Conservation (phyloP, 2,329 filamentous ascomycete genomes). For the Aspergillus caelatus region DNA sequence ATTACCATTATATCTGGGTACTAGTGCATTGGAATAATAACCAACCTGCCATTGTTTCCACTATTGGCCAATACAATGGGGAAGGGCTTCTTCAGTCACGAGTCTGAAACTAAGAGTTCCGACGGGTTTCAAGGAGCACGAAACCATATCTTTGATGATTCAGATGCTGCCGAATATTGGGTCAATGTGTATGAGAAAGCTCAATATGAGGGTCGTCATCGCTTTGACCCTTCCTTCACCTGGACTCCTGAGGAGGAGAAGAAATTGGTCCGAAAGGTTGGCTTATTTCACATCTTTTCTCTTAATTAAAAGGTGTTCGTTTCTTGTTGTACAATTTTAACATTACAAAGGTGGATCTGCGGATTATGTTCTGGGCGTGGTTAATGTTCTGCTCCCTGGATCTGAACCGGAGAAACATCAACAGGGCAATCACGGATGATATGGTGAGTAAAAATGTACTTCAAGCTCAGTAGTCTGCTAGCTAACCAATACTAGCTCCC, state of each 20-base stretch:
- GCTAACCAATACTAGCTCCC: slow-evolving; percentile 13
- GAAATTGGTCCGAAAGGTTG: slow-evolving; percentile 29
- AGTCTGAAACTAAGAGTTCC: not conserved
- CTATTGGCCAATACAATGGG: not conserved
- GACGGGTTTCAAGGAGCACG: not conserved
- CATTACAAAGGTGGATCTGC: slow-evolving; percentile 21
- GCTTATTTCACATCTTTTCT: not conserved
- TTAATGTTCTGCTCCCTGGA: slow-evolving; percentile 49
- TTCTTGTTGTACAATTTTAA: not conserved
- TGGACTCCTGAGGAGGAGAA: slow-evolving; percentile 34
- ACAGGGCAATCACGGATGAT: slow-evolving; percentile 30
- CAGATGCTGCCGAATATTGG: slow-evolving; percentile 1
- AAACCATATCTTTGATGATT: slow-evolving; percentile 1
- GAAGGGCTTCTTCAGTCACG: not conserved
- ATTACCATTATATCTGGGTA: not conserved
- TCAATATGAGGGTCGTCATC: slow-evolving; percentile 42
- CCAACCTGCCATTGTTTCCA: not conserved
- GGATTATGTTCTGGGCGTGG: slow-evolving; percentile 43
- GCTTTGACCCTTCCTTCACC: slow-evolving; percentile 34
- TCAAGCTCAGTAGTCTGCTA: not conserved
- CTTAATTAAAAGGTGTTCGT: not conserved
- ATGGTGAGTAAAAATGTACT: slow-evolving; percentile 8
- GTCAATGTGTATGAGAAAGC: slow-evolving; percentile 9
- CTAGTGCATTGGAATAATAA: not conserved
- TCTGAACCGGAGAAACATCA: slow-evolving; percentile 31